Evolutionary conservation across 495 filamentous ascomycete genomes (phyloP).

Genomic region (Podospora bellae-mahoneyi): DNA sequence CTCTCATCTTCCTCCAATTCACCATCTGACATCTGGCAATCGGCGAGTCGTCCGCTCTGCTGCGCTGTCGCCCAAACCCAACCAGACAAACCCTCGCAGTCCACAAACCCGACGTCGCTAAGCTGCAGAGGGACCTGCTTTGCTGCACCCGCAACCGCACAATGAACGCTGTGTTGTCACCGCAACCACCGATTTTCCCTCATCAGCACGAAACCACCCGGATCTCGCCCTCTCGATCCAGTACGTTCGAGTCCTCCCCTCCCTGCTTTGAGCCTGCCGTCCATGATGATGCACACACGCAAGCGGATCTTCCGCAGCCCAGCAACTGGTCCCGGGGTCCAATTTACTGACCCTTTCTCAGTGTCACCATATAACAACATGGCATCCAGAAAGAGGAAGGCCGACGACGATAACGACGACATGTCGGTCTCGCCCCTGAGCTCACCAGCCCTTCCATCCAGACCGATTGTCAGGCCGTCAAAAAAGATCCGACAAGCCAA

Average conservation of each 20-base stretch:
- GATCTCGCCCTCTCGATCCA: constrained; percentile 65
- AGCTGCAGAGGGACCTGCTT: background rate
- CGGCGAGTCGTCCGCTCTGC: constrained; percentile 11
- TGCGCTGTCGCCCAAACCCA: constrained; percentile 13
- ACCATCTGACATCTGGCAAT: constrained; percentile 10
- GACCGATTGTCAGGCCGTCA: constrained; percentile 60
- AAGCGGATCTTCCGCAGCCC: constrained; percentile 7
- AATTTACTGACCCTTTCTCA: constrained; percentile 34
- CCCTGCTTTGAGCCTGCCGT: background rate
- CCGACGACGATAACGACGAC: constrained; percentile 79
- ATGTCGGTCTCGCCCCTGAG: constrained; percentile 82
- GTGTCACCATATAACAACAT: constrained; percentile 56
- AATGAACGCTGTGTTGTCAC: constrained; percentile 53
- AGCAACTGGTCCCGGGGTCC: constrained; percentile 8
- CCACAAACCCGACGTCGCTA: background rate
- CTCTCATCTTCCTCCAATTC: constrained; percentile 16
- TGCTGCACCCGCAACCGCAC: constrained; percentile 12
- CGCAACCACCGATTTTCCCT: constrained; percentile 66
- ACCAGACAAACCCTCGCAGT: constrained; percentile 9
- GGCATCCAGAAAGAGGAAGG: constrained; percentile 76
- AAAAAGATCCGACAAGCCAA: constrained; percentile 54
- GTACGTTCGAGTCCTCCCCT: constrained; percentile 49
- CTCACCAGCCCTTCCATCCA: constrained; percentile 68
- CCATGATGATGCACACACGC: constrained; percentile 5
- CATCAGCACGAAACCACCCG: constrained; percentile 71